Base-by-base conservation (phyloP, 176 grass and related monocot genomes). In the Alopecurus myosuroides region DNA sequence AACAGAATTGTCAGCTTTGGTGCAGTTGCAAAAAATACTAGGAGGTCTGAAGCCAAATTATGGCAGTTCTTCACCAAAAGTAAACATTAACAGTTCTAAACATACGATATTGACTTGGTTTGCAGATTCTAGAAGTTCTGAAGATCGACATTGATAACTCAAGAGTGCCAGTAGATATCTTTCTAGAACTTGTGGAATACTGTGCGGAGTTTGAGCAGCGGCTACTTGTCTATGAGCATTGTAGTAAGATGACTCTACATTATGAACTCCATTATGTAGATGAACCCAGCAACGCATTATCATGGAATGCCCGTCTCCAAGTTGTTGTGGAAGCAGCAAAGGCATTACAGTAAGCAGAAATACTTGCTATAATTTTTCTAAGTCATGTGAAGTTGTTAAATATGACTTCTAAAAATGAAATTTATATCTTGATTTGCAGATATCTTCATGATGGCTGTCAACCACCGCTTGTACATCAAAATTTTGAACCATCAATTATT, bases 141-240 rank as follows among this genome's bases (percentile, higher is more conserved):
- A 99, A 99, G 84, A 87, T 99, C 37, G 92, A 97, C 78, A 75
- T 87, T 73, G 87, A 60, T 41, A 88, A 89, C 74, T 96, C 93
- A 31, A 92, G 77, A 91, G 89, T 92, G 58, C 78, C 93, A 58
- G 94, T 82, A 18, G 94, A 96, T 60, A 77, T 85, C 66, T 99
- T 99, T 86, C 90, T 99, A 45, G 90, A 83, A 57, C 89, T 99
- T 84, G 93, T 99, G 6, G 97, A 94, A 36, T 99, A 99, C 64
- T 94, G 91, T 89, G 97, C 88, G 50, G 97, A 99, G 79, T 99
- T 94, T 84, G 97, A 85, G 67, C 97, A 99, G 23, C 80, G 88
- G 33, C 37, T 99, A 79, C 93, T 99, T 89, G 91, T 94, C 20
- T 97, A 99, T 36, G 88, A 90, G 51, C 84, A 96, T 68, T 97